phyloP scores from a whole-genome alignment of 305 asterid species.

The Solanum aculeatissimum region DNA sequence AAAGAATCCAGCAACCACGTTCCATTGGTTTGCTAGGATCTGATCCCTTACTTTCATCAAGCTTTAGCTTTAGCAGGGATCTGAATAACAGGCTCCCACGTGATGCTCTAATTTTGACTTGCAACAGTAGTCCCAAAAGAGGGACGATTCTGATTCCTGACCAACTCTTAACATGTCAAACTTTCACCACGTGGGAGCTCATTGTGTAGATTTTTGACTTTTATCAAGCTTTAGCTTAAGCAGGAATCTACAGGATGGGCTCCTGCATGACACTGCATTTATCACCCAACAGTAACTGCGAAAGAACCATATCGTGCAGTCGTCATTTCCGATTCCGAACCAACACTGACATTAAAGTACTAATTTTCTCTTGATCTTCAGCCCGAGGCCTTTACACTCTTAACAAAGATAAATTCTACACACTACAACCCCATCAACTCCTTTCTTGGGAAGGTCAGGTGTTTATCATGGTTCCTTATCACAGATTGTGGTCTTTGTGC shows the following conservation, averaged over 20 bases:
- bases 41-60: slow-evolving; percentile 26
- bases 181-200: background rate
- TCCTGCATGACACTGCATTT: background rate
- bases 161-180: background rate
- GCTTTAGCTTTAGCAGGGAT: slow-evolving; percentile 9
- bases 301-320: background rate
- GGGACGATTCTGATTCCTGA: background rate
- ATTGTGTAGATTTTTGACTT: background rate
- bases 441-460: background rate
- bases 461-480: background rate
- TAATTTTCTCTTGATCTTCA: background rate
- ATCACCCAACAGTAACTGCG: background rate
- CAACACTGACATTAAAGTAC: background rate
- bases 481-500: background rate
- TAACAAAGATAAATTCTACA: background rate
- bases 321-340: background rate
- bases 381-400: background rate
- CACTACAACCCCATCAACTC: background rate
- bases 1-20: slow-evolving; percentile 29
- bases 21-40: background rate
- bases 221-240: background rate
- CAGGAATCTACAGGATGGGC: background rate
- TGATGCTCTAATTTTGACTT: background rate
- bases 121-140: background rate
- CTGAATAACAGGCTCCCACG: background rate